These are phyloP conservation scores for Pseudonitzschia multiseries DNA, from an alignment of 108 stramenopile genomes.

Conservation along the genomic window DNA sequence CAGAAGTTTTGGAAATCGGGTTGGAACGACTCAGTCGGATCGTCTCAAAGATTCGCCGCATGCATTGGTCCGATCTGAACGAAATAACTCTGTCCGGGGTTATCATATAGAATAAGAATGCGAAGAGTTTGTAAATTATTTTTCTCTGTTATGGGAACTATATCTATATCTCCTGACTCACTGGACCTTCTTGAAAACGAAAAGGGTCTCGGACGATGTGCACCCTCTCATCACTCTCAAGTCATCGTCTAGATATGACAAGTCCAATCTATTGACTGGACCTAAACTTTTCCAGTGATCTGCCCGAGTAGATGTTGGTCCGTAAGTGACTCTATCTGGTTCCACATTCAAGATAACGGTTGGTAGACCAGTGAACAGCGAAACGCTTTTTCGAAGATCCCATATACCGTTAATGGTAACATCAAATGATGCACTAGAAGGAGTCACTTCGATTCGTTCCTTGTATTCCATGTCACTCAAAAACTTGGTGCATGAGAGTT, in stretches of 20 bases:
- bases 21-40: conserved; percentile 78
- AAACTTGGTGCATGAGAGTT: conserved; percentile 50
- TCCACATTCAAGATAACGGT: conserved; percentile 63
- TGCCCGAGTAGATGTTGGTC: conserved; percentile 68
- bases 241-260: conserved; percentile 80
- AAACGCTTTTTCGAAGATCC: conserved; percentile 66
- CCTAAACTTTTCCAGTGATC: conserved; percentile 89
- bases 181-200: conserved; percentile 57
- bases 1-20: conserved; percentile 70
- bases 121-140: no score
- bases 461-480: conserved; percentile 71
- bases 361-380: conserved; percentile 72
- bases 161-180: background rate
- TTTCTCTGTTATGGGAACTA: no score
- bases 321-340: conserved; percentile 72
- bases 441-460: conserved; percentile 67
- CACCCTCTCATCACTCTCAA: conserved; percentile 82
- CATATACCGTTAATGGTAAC: conserved; percentile 76
- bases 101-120: conserved; percentile 1
- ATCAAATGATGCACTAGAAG: conserved; percentile 61
- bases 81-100: conserved; percentile 52
- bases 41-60: conserved; percentile 67
- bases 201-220: conserved; percentile 77
- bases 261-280: conserved; percentile 71
- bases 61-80: conserved; percentile 77